Percentiles rank a stretch among this genome's conserved stretches.
Conservation (phyloP, 306 rosid genomes). For the Pueraria montana region DNA sequence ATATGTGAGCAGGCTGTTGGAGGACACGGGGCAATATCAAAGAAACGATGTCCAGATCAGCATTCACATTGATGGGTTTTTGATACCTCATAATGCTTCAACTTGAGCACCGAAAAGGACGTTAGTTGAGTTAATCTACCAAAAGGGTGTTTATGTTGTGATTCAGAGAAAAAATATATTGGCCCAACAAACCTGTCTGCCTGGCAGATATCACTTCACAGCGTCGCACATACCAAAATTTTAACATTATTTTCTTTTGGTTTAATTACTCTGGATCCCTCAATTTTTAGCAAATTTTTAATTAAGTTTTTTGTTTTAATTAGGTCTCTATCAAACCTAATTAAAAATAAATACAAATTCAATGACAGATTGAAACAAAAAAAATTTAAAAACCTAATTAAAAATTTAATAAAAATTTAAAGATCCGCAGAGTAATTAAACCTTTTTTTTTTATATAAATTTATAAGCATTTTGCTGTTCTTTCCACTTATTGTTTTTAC, state of each 20-base stretch:
- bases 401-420: too few species aligned
- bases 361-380: too few species aligned
- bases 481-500: background rate
- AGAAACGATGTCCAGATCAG: background rate
- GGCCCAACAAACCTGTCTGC: background rate
- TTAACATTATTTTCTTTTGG: background rate
- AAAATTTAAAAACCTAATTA: too few species aligned
- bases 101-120: background rate
- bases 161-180: background rate
- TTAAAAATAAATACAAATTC: too few species aligned
- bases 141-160: background rate
- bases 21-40: conserved; percentile 4
- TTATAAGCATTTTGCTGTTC: background rate
- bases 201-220: background rate
- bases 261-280: too few species aligned
- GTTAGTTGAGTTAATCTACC: too few species aligned
- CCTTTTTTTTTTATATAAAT: background rate
- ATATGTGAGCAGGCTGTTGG: background rate
- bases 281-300: too few species aligned
- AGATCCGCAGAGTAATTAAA: too few species aligned
- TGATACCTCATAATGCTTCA: background rate
- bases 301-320: too few species aligned
- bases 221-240: background rate
- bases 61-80: background rate
- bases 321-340: too few species aligned